Evolutionary conservation across 2,329 filamentous ascomycete genomes (phyloP).

Genomic region (Aschersonia sp.): DNA sequence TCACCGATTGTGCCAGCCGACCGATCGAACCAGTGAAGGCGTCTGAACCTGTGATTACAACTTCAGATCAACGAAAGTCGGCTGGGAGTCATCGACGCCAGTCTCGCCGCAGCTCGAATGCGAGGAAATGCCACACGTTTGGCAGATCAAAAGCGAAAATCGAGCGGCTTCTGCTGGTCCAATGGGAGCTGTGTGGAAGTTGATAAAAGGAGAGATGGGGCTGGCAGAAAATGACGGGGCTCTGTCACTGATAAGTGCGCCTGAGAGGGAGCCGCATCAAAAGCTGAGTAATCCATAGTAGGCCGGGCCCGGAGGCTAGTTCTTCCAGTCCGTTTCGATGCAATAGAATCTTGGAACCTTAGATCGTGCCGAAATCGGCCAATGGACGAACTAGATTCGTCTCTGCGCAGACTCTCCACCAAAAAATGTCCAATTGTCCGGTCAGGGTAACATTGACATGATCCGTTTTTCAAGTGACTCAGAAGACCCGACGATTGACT

Average conservation of each 20-base stretch:
- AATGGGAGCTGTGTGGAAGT: not conserved
- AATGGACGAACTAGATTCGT: not conserved
- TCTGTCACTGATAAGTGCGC: too few species aligned
- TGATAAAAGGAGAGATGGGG: not conserved
- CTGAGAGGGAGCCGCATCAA: too few species aligned
- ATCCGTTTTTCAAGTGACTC: not conserved
- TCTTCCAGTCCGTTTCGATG: not conserved
- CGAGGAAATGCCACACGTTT: constrained; percentile 5
- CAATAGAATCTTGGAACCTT: not conserved
- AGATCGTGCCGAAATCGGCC: not conserved
- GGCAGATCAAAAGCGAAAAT: constrained; percentile 11
- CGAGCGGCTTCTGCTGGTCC: constrained; percentile 19
- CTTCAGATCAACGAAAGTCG: constrained; percentile 23
- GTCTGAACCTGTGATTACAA: constrained; percentile 27
- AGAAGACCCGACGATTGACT: not conserved
- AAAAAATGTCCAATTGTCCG: not conserved
- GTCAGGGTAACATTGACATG: not conserved
- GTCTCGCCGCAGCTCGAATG: constrained; percentile 7
- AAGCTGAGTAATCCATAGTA: not conserved
- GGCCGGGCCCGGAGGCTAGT: too few species aligned
- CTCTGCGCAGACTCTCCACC: not conserved
- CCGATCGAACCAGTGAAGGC: constrained; percentile 46
- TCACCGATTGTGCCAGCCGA: constrained; percentile 15
- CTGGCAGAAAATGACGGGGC: not conserved
- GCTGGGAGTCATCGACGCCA: constrained; percentile 16